phyloP scores from a whole-genome alignment of 2,329 filamentous ascomycete species.

The Calonectria multiphialidica region DNA sequence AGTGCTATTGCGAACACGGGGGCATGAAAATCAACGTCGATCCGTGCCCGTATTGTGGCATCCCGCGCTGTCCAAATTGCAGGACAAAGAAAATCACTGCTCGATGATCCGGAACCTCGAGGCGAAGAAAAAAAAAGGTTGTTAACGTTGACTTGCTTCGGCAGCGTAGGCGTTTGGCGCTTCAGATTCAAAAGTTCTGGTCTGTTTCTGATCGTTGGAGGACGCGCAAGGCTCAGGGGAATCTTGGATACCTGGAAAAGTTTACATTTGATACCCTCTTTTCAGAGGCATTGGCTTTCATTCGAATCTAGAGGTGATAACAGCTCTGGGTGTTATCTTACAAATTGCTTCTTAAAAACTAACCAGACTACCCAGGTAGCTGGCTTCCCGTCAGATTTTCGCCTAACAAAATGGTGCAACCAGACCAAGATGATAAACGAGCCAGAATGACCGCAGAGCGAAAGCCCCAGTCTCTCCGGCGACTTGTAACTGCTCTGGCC shows the following conservation, averaged over 20 bases:
- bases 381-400: background rate
- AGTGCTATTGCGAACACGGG: conserved; percentile 34
- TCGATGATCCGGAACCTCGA: conserved; percentile 5
- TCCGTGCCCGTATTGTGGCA: conserved; percentile 29
- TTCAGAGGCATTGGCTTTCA: background rate
- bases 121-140: background rate
- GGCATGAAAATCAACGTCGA: conserved; percentile 36
- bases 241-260: background rate
- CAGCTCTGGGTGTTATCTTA: background rate
- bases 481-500: background rate
- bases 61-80: conserved; percentile 31
- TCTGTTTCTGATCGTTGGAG: background rate
- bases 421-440: background rate
- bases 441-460: background rate
- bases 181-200: background rate
- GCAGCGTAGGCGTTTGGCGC: conserved; percentile 6
- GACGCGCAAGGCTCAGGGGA: background rate
- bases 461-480: background rate
- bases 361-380: conserved; percentile 1
- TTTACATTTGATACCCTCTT: background rate
- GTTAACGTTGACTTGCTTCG: background rate
- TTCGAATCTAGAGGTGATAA: background rate
- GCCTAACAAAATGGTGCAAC: background rate
- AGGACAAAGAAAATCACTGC: conserved; percentile 24
- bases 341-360: background rate